These are phyloP conservation scores for Phytopythium mirpurense DNA, from an alignment of 352 stramenopile genomes.

Conservation along the genomic window DNA sequence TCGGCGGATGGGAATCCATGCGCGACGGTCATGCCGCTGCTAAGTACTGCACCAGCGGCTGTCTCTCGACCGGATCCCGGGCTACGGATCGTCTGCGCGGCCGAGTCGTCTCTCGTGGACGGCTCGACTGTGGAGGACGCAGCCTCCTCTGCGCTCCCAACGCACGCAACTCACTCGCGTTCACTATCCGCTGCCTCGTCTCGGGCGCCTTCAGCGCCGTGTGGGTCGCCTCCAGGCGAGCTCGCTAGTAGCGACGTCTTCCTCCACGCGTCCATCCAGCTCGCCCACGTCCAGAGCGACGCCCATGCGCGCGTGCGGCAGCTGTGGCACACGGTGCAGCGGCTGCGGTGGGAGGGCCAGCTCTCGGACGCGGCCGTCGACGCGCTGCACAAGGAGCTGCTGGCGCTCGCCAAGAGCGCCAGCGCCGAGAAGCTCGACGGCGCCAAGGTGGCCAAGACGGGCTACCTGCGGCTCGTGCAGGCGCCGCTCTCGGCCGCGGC, in stretches of 20 bases:
- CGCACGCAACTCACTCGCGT: too few relatives aligned
- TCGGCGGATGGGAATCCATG: not conserved
- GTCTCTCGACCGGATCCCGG: not conserved
- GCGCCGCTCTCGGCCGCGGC: slow-evolving; percentile 18
- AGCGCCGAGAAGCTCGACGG: slow-evolving; percentile 60
- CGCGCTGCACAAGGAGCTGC: slow-evolving; percentile 47
- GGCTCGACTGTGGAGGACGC: not conserved
- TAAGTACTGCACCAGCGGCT: not conserved
- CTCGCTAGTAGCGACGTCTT: slow-evolving; percentile 27
- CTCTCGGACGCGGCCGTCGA: slow-evolving; percentile 42
- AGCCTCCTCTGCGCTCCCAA: too few relatives aligned
- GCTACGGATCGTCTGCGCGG: not conserved
- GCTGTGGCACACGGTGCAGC: slow-evolving; percentile 58
- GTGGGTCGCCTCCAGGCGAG: not conserved
- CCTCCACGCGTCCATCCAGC: slow-evolving; percentile 55
- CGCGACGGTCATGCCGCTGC: slow-evolving; percentile 3
- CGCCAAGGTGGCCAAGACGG: slow-evolving; percentile 33
- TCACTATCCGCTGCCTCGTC: not conserved
- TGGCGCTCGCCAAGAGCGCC: slow-evolving; percentile 54
- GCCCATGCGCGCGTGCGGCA: slow-evolving; percentile 47
- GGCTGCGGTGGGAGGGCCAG: slow-evolving; percentile 39
- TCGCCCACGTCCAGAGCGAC: slow-evolving; percentile 61
- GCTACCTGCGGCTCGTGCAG: slow-evolving; percentile 46
- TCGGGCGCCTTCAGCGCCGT: not conserved
- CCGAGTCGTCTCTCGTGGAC: not conserved